phyloP scores from a whole-genome alignment of 2,329 filamentous ascomycete species.

The Penicillium rolfsii region DNA sequence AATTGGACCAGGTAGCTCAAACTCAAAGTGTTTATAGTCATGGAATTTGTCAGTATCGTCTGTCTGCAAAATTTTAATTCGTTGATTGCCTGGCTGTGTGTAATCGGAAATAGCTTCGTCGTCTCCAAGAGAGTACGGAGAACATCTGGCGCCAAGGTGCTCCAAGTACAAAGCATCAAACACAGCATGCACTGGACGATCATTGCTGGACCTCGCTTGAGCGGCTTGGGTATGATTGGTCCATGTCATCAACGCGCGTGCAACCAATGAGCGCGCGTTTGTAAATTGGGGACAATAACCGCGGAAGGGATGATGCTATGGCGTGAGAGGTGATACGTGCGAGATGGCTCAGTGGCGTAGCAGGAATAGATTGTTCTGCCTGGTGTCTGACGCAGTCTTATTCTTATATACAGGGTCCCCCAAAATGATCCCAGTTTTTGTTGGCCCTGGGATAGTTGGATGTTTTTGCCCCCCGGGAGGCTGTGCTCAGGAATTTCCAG shows the following conservation, averaged over 20 bases:
- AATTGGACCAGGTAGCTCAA: no score
- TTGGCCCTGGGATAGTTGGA: no score
- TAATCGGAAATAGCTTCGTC: no score
- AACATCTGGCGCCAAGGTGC: neutral
- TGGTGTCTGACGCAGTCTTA: neutral
- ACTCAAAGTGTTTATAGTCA: no score
- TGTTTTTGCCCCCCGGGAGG: neutral
- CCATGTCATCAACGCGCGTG: conserved; percentile 1
- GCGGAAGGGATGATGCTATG: neutral
- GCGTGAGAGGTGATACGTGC: neutral
- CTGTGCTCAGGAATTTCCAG: neutral
- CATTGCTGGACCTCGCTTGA: neutral
- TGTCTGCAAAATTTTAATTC: no score
- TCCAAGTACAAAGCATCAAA: neutral
- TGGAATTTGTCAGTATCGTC: no score
- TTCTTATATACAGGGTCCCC: neutral
- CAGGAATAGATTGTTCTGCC: neutral
- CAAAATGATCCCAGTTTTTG: neutral
- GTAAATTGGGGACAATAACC: conserved; percentile 1
- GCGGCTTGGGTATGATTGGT: neutral
- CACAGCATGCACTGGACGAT: neutral
- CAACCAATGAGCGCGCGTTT: neutral
- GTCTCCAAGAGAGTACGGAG: no score
- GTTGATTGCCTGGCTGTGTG: no score
- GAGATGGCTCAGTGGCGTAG: neutral